Evolutionary conservation across 2,329 filamentous ascomycete genomes (phyloP).

Genomic region (Geosmithia morbida): DNA sequence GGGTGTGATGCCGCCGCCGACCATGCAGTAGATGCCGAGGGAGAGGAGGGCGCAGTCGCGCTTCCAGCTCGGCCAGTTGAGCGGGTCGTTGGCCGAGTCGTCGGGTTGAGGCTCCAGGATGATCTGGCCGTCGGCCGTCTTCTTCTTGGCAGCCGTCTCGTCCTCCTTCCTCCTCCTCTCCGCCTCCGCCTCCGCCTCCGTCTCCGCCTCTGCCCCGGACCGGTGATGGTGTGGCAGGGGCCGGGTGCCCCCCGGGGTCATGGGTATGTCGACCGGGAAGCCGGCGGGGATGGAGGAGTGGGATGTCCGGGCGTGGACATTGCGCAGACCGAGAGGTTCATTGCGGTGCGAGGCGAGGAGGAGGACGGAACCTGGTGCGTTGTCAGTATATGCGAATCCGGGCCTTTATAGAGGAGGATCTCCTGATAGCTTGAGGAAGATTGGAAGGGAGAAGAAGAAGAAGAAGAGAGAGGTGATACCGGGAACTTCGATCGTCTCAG

Average conservation of each 20-base stretch:
- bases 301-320: conserved; percentile 41
- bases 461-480: conserved; percentile 34
- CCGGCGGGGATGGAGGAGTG: conserved; percentile 40
- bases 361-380: conserved; percentile 38
- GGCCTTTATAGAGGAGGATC: neutral
- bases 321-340: conserved; percentile 43
- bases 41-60: conserved; percentile 68
- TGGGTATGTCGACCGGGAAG: conserved; percentile 19
- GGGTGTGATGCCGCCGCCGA: conserved; percentile 86
- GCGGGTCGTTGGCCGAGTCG: conserved; percentile 75
- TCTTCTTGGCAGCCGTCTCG: conserved; percentile 45
- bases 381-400: neutral
- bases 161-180: conserved; percentile 53
- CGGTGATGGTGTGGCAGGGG: neutral
- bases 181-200: conserved; percentile 14
- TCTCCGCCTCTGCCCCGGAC: conserved; percentile 4
- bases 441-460: neutral
- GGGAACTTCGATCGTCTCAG: conserved; percentile 71
- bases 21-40: conserved; percentile 81
- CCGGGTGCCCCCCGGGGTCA: conserved; percentile 10
- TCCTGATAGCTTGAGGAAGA: too few species aligned
- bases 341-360: conserved; percentile 40
- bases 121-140: conserved; percentile 65
- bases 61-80: conserved; percentile 81
- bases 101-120: conserved; percentile 88